Percentiles rank a stretch among this genome's conserved stretches.
Evolutionary conservation across 345 rosid genomes (phyloP).

Genomic region (Linum usitatissimum): DNA sequence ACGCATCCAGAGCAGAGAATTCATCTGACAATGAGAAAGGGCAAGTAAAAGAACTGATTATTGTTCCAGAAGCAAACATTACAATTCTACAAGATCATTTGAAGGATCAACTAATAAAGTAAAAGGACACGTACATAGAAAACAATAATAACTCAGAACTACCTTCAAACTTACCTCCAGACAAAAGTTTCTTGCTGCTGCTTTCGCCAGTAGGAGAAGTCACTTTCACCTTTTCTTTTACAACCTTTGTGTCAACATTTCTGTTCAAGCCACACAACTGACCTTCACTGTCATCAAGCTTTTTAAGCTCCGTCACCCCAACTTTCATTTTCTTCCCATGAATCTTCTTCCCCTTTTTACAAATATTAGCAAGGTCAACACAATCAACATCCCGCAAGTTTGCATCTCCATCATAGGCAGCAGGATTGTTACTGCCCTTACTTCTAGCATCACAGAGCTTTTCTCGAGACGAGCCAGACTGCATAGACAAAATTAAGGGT

Average conservation of each 20-base stretch:
- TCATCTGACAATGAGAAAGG: conserved; percentile 18
- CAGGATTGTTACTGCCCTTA: conserved; percentile 27
- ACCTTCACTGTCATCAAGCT: conserved; percentile 15
- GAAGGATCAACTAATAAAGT: background rate
- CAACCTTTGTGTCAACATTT: conserved; percentile 26
- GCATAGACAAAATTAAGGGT: conserved; percentile 27
- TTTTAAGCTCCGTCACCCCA: background rate
- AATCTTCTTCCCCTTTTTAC: conserved; percentile 42
- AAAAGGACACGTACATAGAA: background rate
- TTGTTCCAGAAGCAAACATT: background rate
- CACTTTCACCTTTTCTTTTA: conserved; percentile 34
- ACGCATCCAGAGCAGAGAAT: conserved; percentile 15
- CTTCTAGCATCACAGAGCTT: conserved; percentile 32
- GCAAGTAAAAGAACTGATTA: background rate
- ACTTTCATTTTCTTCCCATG: conserved; percentile 42
- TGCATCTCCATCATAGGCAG: conserved; percentile 43
- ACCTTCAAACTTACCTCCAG: conserved; percentile 12
- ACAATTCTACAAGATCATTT: background rate
- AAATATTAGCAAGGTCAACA: conserved; percentile 49
- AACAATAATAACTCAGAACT: background rate
- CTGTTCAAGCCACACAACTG: conserved; percentile 23
- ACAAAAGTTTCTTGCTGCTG: conserved; percentile 19
- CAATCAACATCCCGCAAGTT: conserved; percentile 13
- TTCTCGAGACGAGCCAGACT: conserved; percentile 31
- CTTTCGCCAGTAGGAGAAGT: conserved; percentile 29